Percentiles rank a stretch among this genome's conserved stretches.
Evolutionary conservation across 441 rosid genomes (phyloP).

Genomic region (Mallotus japonicus): DNA sequence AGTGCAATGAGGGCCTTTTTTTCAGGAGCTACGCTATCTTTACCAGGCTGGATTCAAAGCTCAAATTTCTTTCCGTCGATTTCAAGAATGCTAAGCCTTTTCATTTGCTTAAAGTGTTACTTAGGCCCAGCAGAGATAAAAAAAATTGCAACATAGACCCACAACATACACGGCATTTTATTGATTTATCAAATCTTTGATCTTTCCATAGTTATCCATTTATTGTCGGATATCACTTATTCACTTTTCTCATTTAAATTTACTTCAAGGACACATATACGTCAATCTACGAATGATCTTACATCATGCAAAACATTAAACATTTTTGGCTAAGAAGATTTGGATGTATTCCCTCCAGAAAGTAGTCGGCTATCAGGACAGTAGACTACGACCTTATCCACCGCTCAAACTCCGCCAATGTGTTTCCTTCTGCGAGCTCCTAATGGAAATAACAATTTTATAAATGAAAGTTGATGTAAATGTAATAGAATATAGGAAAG

Average conservation of each 20-base stretch:
- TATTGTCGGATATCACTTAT: background rate
- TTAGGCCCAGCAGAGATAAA: background rate
- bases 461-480: no score
- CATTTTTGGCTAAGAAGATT: background rate
- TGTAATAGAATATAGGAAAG: background rate
- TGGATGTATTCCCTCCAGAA: background rate
- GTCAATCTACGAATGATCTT: background rate
- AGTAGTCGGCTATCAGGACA: background rate
- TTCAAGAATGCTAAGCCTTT: no score
- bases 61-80: no score
- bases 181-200: background rate
- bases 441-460: slow-evolving; percentile 20
- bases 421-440: slow-evolving; percentile 41
- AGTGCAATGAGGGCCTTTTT: no score
- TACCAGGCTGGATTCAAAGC: no score
- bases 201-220: background rate
- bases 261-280: background rate
- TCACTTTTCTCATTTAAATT: background rate
- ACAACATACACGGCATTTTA: background rate
- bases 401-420: slow-evolving; percentile 20
- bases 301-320: background rate
- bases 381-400: background rate
- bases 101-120: no score
- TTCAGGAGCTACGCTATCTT: no score
- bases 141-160: background rate